Conservation (phyloP, 192 early-diverging fungal genomes). For the Gonapodya sp. region DNA sequence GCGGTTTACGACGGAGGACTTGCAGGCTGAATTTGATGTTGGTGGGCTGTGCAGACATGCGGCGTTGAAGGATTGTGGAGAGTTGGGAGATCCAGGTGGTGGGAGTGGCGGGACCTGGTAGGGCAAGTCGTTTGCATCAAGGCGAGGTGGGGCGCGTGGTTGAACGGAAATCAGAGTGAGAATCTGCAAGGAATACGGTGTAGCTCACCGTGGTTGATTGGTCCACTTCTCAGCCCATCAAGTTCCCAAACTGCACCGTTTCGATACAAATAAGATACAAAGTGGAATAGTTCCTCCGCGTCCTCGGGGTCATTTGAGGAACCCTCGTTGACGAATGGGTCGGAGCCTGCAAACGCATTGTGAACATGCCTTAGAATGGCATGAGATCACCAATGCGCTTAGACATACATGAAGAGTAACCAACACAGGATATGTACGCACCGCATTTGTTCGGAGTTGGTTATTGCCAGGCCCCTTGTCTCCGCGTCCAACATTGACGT, state of each 20-base stretch:
- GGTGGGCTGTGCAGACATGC: not conserved
- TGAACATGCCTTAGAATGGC: constrained; percentile 27
- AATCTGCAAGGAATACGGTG: not conserved
- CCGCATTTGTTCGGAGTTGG: constrained; percentile 67
- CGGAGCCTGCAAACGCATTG: constrained; percentile 70
- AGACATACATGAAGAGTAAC: not conserved
- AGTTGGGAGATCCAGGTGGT: not conserved
- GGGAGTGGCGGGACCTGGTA: not conserved
- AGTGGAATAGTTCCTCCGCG: constrained; percentile 64
- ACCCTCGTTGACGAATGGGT: constrained; percentile 61
- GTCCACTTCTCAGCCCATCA: constrained; percentile 60
- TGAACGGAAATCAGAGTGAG: not conserved
- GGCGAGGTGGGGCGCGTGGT: not conserved
- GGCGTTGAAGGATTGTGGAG: not conserved
- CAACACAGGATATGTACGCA: constrained; percentile 21
- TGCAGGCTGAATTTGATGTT: not conserved
- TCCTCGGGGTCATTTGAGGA: constrained; percentile 39
- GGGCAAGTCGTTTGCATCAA: not conserved
- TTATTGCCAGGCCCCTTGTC: constrained; percentile 66
- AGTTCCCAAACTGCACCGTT: constrained; percentile 53
- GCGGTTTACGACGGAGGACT: not conserved
- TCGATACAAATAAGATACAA: constrained; percentile 48
- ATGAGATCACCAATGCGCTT: not conserved
- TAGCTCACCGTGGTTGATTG: constrained; percentile 36
- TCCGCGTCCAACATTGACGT: constrained; percentile 46